Conservation (phyloP, 2,329 filamentous ascomycete species). For the Pseudogymnoascus sp. region DNA sequence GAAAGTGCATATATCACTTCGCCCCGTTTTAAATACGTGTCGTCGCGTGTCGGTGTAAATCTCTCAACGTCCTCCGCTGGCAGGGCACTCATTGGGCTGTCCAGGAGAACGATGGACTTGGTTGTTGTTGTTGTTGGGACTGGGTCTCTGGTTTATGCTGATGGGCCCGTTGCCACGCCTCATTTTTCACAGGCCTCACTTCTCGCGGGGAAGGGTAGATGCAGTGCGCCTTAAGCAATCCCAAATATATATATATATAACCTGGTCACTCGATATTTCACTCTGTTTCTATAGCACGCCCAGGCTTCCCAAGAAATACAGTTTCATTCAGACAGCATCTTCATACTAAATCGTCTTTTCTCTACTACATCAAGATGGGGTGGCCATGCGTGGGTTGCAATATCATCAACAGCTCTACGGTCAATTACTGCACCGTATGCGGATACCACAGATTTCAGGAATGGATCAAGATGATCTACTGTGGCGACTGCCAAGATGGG, state of each 20-base stretch:
- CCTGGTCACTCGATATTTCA: neutral
- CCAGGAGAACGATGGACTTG: neutral
- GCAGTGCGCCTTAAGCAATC: neutral
- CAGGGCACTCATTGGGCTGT: neutral
- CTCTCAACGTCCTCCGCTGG: neutral
- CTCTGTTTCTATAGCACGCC: neutral
- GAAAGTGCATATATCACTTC: neutral
- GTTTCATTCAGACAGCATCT: neutral
- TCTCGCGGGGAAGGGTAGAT: neutral
- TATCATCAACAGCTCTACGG: neutral
- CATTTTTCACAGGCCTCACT: neutral
- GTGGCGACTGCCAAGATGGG: neutral
- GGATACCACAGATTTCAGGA: neutral
- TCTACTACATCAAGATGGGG: neutral
- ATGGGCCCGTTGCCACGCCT: neutral
- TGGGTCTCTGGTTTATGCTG: neutral
- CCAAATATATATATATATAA: neutral
- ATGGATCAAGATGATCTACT: neutral
- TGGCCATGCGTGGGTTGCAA: neutral
- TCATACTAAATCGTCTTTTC: neutral
- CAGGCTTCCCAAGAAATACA: neutral
- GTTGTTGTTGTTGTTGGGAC: neutral
- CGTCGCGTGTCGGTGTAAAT: neutral
- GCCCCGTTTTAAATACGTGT: constrained; percentile 3
- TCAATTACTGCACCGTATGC: neutral